These are phyloP conservation scores for Cladosporium sp. DNA, from an alignment of 2,329 filamentous ascomycete species.

Conservation along the genomic window DNA sequence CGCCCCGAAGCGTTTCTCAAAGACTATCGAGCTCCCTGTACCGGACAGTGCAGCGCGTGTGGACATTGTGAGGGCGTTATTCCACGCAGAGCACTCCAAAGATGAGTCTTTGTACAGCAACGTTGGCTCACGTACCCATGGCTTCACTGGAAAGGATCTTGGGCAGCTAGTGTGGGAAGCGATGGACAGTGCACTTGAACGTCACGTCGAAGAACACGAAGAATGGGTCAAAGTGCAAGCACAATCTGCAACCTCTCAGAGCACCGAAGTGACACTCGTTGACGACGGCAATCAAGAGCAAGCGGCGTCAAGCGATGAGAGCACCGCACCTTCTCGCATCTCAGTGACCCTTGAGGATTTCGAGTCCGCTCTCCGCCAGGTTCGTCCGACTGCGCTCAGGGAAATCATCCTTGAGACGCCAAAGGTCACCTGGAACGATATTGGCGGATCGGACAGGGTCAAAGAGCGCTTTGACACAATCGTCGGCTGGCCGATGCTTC, in stretches of 20 bases:
- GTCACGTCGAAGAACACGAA: slow-evolving; percentile 27
- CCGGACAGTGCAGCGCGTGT: slow-evolving; percentile 65
- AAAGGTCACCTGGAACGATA: slow-evolving; percentile 77
- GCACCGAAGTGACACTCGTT: slow-evolving; percentile 11
- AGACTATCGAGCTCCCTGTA: slow-evolving; percentile 67
- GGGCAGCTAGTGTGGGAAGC: slow-evolving; percentile 56
- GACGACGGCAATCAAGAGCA: slow-evolving; percentile 8
- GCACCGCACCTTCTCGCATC: not conserved
- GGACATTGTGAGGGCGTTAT: slow-evolving; percentile 64
- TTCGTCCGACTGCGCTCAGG: slow-evolving; percentile 80
- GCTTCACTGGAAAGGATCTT: slow-evolving; percentile 76
- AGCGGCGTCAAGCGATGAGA: not conserved
- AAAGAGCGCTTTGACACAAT: slow-evolving; percentile 56
- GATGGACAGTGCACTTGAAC: slow-evolving; percentile 33
- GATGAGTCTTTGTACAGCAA: slow-evolving; percentile 48
- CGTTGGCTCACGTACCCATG: slow-evolving; percentile 71
- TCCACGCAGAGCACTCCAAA: slow-evolving; percentile 39
- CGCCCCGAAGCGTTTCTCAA: slow-evolving; percentile 56
- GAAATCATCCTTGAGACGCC: slow-evolving; percentile 85
- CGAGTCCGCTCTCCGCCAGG: slow-evolving; percentile 57
- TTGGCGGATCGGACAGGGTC: slow-evolving; percentile 61
- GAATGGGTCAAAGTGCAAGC: slow-evolving; percentile 17
- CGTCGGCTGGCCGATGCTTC: slow-evolving; percentile 53
- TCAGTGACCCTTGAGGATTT: slow-evolving; percentile 46
- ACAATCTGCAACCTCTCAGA: not conserved